Evolutionary conservation across 1,284 basidiomycete species (phyloP), one percentile per base, ranked within the genome.

Genomic region (Rhodotorula sp.): DNA sequence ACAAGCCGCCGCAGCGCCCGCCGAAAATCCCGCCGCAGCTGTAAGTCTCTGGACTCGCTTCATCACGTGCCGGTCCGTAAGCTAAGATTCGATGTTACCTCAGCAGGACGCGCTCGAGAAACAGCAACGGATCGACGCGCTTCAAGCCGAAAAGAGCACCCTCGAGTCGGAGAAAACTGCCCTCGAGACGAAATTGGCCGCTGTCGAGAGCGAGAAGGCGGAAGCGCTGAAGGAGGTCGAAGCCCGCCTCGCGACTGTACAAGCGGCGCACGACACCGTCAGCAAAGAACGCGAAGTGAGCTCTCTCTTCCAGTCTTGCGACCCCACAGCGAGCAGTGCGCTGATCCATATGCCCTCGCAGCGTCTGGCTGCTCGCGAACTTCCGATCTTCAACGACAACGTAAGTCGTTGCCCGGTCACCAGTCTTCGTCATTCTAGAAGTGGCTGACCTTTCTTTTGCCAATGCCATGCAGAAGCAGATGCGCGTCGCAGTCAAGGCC

Each of bases 91-190:
- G 26, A 14, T 26, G 39, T 43, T 12, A 43, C 26, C 69, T 1
- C 62, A 64, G 54, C 52, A 62, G 21, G 64, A 74, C 47, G 39
- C 78, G 12, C 64, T 72, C 23, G 74, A 74, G 31, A 77, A 83
- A 29, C 23, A 73, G 73, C 72, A 81, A 39, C 83, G 86, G 63
- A 61, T 88, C n/a, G 81, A 83, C 46, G 76, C 79, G 5, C 66
- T 86, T 56, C 81, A 81, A 5, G 72, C 80, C 34, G 83, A 86
- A 64, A 61, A 87, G 23, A 81, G 83, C 46, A 77, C 79, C 5
- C 66, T 86, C 58, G 81, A 81, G 3, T 76, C 80, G 5, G 85
- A 87, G 78, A 87, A 86, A 74, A 79, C 69, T 3, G 70, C 75
- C 15, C 78, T 87, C 58, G 68, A 69, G 21, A 48, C 67, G 3